These are phyloP conservation scores for Flaveria robusta DNA, from an alignment of 129 eudicot species.

Conservation along the genomic window DNA sequence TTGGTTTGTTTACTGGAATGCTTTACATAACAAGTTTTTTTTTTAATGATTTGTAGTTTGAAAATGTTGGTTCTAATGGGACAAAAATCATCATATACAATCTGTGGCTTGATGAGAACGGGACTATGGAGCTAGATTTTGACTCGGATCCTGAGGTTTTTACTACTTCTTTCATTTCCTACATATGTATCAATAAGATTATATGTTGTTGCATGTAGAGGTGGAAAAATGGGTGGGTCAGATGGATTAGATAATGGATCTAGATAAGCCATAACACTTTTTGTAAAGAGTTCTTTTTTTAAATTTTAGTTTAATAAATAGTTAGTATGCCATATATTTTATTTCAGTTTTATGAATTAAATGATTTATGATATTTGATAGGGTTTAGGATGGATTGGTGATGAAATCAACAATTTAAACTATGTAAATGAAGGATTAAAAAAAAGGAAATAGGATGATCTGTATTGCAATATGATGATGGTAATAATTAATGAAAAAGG, in stretches of 20 bases:
- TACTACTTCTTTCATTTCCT: neutral
- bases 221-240: constrained; percentile 8
- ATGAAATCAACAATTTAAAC: no score
- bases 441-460: no score
- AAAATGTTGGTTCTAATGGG: constrained; percentile 71
- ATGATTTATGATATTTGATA: neutral
- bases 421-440: no score
- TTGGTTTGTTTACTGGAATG: neutral
- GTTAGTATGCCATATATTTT: neutral
- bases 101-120: constrained; percentile 77
- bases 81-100: constrained; percentile 80
- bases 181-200: neutral
- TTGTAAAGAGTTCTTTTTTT: neutral
- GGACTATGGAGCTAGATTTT: constrained; percentile 76
- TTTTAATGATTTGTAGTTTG: constrained; percentile 58
- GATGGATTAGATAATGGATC: neutral
- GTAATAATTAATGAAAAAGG: no score
- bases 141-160: constrained; percentile 78
- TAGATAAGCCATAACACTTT: neutral
- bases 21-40: constrained; percentile 2
- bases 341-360: neutral
- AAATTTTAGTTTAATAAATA: neutral
- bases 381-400: no score
- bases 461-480: no score
- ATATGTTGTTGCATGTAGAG: neutral